These are phyloP conservation scores for Lotus japonicus DNA, from an alignment of 306 rosid species.

Conservation along the genomic window DNA sequence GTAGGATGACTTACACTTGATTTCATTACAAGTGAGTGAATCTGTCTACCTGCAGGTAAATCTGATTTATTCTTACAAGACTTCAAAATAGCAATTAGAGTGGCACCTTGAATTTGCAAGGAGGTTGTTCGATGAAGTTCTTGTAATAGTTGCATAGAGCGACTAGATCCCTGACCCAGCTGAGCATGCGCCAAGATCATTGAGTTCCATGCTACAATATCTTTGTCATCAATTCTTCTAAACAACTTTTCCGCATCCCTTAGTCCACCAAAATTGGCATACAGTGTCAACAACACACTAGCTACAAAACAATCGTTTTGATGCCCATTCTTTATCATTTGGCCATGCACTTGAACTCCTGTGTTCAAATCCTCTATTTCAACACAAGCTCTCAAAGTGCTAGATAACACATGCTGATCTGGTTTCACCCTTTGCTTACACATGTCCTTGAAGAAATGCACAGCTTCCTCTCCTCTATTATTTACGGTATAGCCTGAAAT, in stretches of 20 bases:
- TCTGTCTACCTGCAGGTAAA: constrained; percentile 32
- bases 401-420: constrained; percentile 40
- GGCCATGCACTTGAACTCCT: constrained; percentile 44
- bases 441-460: constrained; percentile 36
- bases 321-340: constrained; percentile 36
- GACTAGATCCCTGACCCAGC: constrained; percentile 28
- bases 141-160: constrained; percentile 30
- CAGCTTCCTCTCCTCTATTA: constrained; percentile 40
- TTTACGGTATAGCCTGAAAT: constrained; percentile 41
- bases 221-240: constrained; percentile 31
- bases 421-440: constrained; percentile 36
- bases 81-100: constrained; percentile 39
- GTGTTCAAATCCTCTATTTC: constrained; percentile 29
- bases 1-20: constrained; percentile 24
- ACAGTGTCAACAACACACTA: constrained; percentile 34
- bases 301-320: constrained; percentile 37
- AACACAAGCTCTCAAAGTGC: constrained; percentile 46
- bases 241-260: constrained; percentile 39
- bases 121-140: constrained; percentile 26
- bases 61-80: constrained; percentile 37
- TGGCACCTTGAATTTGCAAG: constrained; percentile 28
- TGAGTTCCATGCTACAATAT: constrained; percentile 50
- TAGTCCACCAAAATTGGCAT: constrained; percentile 33
- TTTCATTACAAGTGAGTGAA: constrained; percentile 42
- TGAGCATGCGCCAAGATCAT: constrained; percentile 40